A percentile compares a stretch with the other conserved stretches of the same genome.
phyloP scores from a whole-genome alignment of 495 filamentous ascomycete genomes.

The Penicillium soppii region DNA sequence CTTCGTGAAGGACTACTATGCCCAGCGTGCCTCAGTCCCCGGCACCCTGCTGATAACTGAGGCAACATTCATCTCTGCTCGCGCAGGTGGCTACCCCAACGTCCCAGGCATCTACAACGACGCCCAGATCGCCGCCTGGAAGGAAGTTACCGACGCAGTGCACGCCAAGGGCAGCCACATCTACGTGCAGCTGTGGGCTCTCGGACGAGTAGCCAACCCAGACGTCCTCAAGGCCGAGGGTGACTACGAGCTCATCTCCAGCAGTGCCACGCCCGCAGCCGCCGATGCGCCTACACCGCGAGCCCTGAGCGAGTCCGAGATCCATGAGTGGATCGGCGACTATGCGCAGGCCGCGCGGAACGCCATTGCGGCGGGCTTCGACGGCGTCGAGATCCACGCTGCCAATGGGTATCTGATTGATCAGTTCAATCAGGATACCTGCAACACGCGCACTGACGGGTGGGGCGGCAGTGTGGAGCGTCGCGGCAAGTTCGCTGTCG shows the following conservation, averaged over 20 bases:
- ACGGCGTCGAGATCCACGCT: constrained; percentile 73
- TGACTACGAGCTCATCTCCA: constrained; percentile 41
- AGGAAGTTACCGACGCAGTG: constrained; percentile 60
- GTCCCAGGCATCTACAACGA: constrained; percentile 62
- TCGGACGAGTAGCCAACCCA: constrained; percentile 57
- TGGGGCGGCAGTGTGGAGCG: constrained; percentile 77
- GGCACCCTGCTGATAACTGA: constrained; percentile 57
- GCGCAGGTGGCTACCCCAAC: constrained; percentile 52
- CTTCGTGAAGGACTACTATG: constrained; percentile 51
- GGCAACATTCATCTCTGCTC: constrained; percentile 60
- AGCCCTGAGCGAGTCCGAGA: constrained; percentile 55
- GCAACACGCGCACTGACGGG: constrained; percentile 62
- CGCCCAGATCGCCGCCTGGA: constrained; percentile 63
- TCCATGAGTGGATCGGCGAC: constrained; percentile 52
- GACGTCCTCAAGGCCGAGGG: constrained; percentile 28
- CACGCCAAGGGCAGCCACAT: constrained; percentile 65
- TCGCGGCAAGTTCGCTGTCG: constrained; percentile 63
- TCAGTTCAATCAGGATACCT: constrained; percentile 65
- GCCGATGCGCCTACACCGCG: constrained; percentile 39
- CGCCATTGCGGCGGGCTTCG: constrained; percentile 69
- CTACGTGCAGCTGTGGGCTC: constrained; percentile 65
- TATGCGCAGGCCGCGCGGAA: constrained; percentile 62
- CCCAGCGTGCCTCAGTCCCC: constrained; percentile 47
- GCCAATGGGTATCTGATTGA: constrained; percentile 77
- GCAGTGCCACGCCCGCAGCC: constrained; percentile 48